phyloP scores from a whole-genome alignment of 2,329 filamentous ascomycete genomes.

The Scedosporium minutisporum region DNA sequence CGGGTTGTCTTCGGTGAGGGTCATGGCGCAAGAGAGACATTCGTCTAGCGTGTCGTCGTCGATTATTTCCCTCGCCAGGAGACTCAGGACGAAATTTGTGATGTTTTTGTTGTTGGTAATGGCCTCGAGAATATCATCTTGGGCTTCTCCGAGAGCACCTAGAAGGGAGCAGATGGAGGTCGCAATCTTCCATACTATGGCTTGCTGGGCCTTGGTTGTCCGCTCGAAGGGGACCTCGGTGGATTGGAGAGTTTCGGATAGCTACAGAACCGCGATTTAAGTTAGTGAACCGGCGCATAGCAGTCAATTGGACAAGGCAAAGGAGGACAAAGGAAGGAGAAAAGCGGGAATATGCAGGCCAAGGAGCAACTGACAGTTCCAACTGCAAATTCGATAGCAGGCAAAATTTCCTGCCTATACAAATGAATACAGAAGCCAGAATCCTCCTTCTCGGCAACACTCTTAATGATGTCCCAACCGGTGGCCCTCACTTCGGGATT shows the following conservation, averaged over 20 bases:
- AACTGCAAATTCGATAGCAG: constrained; percentile 47
- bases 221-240: constrained; percentile 34
- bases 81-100: constrained; percentile 42
- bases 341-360: background rate
- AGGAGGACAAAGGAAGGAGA: background rate
- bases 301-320: background rate
- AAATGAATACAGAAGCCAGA: constrained; percentile 58
- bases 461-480: constrained; percentile 57
- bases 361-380: constrained; percentile 34
- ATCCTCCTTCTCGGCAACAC: constrained; percentile 54
- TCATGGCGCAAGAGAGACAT: constrained; percentile 38
- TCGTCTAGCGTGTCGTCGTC: constrained; percentile 33
- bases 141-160: constrained; percentile 45
- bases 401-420: constrained; percentile 51
- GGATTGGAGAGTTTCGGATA: constrained; percentile 31
- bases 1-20: constrained; percentile 51
- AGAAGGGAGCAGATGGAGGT: constrained; percentile 44
- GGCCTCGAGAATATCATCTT: constrained; percentile 49
- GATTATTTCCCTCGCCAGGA: constrained; percentile 31
- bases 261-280: constrained; percentile 19
- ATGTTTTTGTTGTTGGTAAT: constrained; percentile 40
- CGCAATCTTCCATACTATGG: constrained; percentile 42
- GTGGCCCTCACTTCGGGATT: constrained; percentile 54
- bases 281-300: background rate
- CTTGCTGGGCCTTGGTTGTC: constrained; percentile 42